These are phyloP conservation scores for Rhododendron ovatum DNA, from an alignment of 148 eudicot species.

Conservation along the genomic window DNA sequence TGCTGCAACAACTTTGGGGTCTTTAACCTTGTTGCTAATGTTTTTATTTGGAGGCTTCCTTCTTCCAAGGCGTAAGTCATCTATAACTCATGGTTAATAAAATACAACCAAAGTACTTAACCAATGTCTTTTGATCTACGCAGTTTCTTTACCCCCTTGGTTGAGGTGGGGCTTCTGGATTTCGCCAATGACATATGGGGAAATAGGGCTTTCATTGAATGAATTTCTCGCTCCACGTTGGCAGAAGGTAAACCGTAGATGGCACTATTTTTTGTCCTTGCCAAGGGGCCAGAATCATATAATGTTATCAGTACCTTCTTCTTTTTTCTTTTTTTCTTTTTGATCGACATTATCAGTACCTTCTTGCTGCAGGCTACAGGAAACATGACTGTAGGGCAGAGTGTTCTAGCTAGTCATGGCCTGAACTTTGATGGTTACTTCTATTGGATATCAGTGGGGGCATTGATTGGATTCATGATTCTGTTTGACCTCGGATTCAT, in stretches of 20 bases:
- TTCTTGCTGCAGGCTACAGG: conserved; percentile 16
- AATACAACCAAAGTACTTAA: background rate
- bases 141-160: conserved; percentile 59
- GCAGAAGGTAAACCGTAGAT: conserved; percentile 36
- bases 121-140: conserved; percentile 2
- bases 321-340: no score
- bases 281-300: background rate
- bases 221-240: conserved; percentile 75
- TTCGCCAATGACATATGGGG: conserved; percentile 63
- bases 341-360: no score
- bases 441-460: conserved; percentile 47
- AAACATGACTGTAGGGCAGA: conserved; percentile 32
- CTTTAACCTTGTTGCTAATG: conserved; percentile 25
- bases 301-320: background rate
- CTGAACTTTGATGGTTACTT: conserved; percentile 28
- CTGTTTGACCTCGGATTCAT: conserved; percentile 30
- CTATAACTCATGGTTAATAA: background rate
- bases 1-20: conserved; percentile 31
- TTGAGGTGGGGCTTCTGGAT: conserved; percentile 79
- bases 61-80: conserved; percentile 38
- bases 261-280: background rate
- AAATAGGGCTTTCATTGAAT: conserved; percentile 57
- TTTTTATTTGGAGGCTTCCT: conserved; percentile 55
- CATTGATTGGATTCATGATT: conserved; percentile 29
- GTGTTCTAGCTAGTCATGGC: conserved; percentile 30